phyloP scores from a whole-genome alignment of 1,139 yeast genomes.

The Saccharomyces hybrid region DNA sequence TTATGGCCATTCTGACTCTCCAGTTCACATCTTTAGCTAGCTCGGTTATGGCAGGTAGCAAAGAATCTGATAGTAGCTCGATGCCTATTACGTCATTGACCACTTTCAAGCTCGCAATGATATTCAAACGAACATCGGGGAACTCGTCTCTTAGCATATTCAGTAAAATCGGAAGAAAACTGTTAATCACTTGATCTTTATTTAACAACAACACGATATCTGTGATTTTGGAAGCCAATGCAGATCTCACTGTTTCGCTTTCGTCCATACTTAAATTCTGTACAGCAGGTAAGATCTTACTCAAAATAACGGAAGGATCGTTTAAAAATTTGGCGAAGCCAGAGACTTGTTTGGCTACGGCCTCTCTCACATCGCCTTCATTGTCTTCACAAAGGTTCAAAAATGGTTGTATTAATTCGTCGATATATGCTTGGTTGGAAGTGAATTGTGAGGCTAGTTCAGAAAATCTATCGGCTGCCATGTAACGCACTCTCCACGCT shows the following conservation, averaged over 20 bases:
- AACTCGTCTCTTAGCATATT: constrained; percentile 94
- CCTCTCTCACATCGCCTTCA: constrained; percentile 95
- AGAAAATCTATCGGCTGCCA: constrained; percentile 90
- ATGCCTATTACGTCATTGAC: constrained; percentile 95
- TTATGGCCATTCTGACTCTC: constrained; percentile 95
- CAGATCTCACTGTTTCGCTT: constrained; percentile 86
- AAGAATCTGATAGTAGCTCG: constrained; percentile 72
- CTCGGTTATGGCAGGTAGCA: constrained; percentile 92
- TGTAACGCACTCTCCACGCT: constrained; percentile 97
- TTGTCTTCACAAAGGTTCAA: constrained; percentile 76
- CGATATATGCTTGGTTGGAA: constrained; percentile 40
- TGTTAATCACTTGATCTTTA: constrained; percentile 74
- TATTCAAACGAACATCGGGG: constrained; percentile 92
- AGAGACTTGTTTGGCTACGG: constrained; percentile 86
- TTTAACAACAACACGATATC: constrained; percentile 82
- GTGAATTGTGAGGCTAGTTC: constrained; percentile 62
- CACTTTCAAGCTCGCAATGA: constrained; percentile 81
- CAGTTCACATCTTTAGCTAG: constrained; percentile 94
- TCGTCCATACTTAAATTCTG: constrained; percentile 82
- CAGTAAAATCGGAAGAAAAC: constrained; percentile 78
- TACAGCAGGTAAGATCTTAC: constrained; percentile 74
- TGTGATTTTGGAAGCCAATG: constrained; percentile 82
- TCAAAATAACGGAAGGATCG: constrained; percentile 44
- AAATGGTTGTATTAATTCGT: constrained; percentile 51
- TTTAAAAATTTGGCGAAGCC: constrained; percentile 57